phyloP scores from a whole-genome alignment of 495 filamentous ascomycete genomes.

The Penicillium manginii region DNA sequence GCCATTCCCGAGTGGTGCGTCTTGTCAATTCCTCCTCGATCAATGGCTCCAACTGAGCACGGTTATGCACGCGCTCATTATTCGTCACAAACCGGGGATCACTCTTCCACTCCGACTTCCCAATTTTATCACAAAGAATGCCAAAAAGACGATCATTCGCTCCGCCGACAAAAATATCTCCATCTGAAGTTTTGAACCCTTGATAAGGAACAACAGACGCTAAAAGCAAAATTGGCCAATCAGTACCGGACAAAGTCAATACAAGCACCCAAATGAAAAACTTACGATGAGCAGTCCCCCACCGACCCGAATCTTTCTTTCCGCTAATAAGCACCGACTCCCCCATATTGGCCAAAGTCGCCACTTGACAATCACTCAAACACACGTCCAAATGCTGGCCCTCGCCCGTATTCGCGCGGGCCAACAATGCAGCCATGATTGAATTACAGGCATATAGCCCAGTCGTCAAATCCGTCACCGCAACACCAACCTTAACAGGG shows the following conservation, averaged over 20 bases:
- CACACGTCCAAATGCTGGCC: constrained; percentile 91
- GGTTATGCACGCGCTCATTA: constrained; percentile 74
- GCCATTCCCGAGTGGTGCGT: constrained; percentile 85
- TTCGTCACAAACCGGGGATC: constrained; percentile 77
- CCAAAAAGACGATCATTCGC: constrained; percentile 90
- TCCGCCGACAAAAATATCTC: constrained; percentile 85
- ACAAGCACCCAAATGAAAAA: constrained; percentile 10
- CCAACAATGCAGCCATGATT: constrained; percentile 87
- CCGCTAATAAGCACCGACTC: constrained; percentile 87
- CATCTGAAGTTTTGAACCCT: constrained; percentile 85
- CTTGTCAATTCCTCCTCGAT: constrained; percentile 72
- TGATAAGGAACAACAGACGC: constrained; percentile 93
- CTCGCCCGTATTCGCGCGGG: constrained; percentile 62
- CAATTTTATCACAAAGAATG: constrained; percentile 78
- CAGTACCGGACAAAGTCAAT: not conserved
- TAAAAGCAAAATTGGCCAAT: constrained; percentile 31
- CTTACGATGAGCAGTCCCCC: constrained; percentile 92
- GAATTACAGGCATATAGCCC: constrained; percentile 88
- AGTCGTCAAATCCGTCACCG: constrained; percentile 91
- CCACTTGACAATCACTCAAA: constrained; percentile 89
- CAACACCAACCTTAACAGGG: constrained; percentile 95
- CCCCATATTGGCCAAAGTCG: constrained; percentile 87
- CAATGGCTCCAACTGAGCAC: constrained; percentile 68
- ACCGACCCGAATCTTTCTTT: constrained; percentile 78
- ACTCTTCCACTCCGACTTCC: constrained; percentile 72